phyloP scores from a whole-genome alignment of 345 rosid species.

The Dipteronia sinensis region DNA sequence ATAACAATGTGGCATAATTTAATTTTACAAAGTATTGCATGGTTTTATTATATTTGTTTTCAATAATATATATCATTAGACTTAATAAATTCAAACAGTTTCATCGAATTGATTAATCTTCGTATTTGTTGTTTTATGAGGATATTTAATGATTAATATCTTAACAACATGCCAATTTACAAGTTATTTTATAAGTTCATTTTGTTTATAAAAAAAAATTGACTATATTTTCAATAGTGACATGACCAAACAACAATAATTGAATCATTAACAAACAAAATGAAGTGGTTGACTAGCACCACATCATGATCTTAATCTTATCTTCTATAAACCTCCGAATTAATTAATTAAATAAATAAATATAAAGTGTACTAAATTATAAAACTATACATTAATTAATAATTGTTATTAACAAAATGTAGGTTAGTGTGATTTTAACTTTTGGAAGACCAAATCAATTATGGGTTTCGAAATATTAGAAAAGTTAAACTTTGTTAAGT shows the following conservation, averaged over 20 bases:
- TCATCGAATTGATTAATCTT: too few species aligned
- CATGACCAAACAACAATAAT: not conserved
- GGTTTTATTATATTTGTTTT: too few species aligned
- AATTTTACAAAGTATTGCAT: not conserved
- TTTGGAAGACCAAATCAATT: constrained; percentile 4
- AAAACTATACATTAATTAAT: too few species aligned
- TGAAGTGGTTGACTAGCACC: not conserved
- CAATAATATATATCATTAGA: too few species aligned
- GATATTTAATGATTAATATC: too few species aligned
- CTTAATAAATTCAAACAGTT: too few species aligned
- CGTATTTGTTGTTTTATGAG: too few species aligned
- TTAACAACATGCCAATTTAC: too few species aligned
- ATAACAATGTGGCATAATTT: not conserved
- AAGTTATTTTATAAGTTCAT: too few species aligned
- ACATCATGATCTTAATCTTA: not conserved
- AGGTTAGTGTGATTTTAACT: not conserved
- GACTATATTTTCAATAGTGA: too few species aligned
- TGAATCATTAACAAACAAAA: not conserved
- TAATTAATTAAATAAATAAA: too few species aligned
- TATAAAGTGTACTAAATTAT: too few species aligned
- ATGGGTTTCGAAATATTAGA: not conserved
- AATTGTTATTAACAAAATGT: not conserved
- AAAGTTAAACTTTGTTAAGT: not conserved
- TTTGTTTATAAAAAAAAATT: not conserved
- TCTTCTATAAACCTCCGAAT: not conserved